Base-by-base conservation (phyloP, 306 rosid genomes). In the Begonia fuchsioides region DNA sequence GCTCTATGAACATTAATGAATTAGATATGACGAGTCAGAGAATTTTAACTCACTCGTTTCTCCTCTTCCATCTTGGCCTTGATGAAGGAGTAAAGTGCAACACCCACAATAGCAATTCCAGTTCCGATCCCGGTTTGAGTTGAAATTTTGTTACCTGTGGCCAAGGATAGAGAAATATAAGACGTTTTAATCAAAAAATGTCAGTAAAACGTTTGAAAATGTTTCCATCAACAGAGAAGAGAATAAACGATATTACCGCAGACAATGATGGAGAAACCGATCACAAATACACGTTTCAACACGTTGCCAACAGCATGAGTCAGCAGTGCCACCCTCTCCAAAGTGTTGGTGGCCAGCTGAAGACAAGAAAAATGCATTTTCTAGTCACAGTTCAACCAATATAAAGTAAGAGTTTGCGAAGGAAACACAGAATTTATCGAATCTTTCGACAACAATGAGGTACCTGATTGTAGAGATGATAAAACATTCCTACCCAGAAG, bases 251-350 rank as follows among this genome's bases (percentile, higher is more conserved):
- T 18, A 45, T 73, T 83, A 87, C 96, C 96, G 12, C 83, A 87
- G 62, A 64, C 6, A 8, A 87, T 4, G 39, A 87, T 87, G 13
- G 96, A 80, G 75, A 87, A 87, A 39, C 95, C 95, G 61, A 87
- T 87, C 57, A 87, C 96, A 64, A 87, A 87, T 18, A 87, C 96
- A 67, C 96, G 94, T 55, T 87, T 87, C 79, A 87, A 71, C 43
- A 87, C 96, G 52, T 87, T 87, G 10, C 96, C 96, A 69, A 87
- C 96, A 16, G 96, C 96, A 44, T 87, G 96, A 13, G 96, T 87
- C 46, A 87, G 94, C 50, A 94, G 96, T 44, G 96, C 96, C 59
- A 87, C 96, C 73, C 96, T 78, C 78, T 87, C 96, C 69, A 87
- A 52, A 40, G 96, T 87, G 74, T 87, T 87, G 64, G 93, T 83